Percentiles rank a stretch among this genome's conserved stretches.
Evolutionary conservation across 495 filamentous ascomycete genomes (phyloP).

Genomic region (Tuber borchii): DNA sequence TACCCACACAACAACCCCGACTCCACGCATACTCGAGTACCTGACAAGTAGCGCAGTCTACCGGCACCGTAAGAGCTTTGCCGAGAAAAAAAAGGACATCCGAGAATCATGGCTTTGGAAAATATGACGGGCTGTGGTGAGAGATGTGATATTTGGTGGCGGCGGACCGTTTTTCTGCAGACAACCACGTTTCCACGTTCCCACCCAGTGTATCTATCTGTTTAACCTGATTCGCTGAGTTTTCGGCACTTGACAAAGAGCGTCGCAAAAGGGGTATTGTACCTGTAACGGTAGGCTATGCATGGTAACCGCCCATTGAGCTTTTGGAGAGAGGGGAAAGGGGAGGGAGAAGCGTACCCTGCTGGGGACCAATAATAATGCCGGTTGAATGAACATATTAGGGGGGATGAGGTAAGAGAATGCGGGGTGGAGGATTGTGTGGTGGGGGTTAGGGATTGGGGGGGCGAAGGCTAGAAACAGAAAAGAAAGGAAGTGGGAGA

Average conservation of each 20-base stretch:
- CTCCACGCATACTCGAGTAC: no score
- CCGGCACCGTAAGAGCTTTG: background rate
- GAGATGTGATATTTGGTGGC: slow-evolving; percentile 1
- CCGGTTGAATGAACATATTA: background rate
- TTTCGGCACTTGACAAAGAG: background rate
- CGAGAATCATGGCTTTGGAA: background rate
- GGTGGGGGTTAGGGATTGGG: background rate
- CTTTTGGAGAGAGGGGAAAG: background rate
- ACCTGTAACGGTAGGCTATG: background rate
- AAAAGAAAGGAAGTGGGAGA: background rate
- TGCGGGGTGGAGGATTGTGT: background rate
- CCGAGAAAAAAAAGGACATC: background rate
- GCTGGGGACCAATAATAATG: background rate
- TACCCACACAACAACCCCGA: no score
- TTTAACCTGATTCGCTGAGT: background rate
- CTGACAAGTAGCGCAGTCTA: no score
- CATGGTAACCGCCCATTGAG: background rate
- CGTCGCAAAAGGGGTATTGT: background rate
- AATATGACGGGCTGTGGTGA: background rate
- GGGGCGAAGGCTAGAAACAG: background rate
- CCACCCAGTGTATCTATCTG: background rate
- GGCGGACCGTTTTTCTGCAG: background rate
- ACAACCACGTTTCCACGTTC: background rate
- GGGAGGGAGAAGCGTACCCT: background rate
- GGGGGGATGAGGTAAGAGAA: background rate